Conservation (phyloP, 371 early-diverging fungal species). For the Lichtheimia hyalospora region DNA sequence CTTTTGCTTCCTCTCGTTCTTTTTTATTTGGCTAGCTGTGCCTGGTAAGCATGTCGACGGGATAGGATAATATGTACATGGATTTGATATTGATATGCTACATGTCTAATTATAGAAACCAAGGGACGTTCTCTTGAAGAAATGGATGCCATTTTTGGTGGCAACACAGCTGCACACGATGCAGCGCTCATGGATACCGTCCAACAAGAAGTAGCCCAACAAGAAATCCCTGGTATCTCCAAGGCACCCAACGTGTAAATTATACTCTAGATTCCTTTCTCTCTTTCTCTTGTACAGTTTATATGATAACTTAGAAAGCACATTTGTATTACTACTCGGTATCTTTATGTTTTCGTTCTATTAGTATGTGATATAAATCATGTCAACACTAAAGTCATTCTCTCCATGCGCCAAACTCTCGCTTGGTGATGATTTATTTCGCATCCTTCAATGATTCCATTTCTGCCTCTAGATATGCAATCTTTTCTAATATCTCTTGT, state of each 20-base stretch:
- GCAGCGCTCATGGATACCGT: slow-evolving; percentile 17
- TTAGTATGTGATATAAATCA: too few species aligned
- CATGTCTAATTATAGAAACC: slow-evolving; percentile 38
- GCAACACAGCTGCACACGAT: slow-evolving; percentile 17
- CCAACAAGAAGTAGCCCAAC: slow-evolving; percentile 7
- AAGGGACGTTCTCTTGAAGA: slow-evolving; percentile 43
- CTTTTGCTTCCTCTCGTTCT: slow-evolving; percentile 28
- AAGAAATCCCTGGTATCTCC: slow-evolving; percentile 7
- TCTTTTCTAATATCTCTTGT: too few species aligned
- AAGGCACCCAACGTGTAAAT: not conserved
- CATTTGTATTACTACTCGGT: too few species aligned
- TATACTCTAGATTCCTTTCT: too few species aligned
- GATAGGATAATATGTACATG: not conserved
- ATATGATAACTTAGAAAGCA: too few species aligned
- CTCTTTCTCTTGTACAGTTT: too few species aligned
- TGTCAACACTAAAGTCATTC: too few species aligned
- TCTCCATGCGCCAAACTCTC: too few species aligned
- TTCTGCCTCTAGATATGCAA: too few species aligned
- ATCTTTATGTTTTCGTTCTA: too few species aligned
- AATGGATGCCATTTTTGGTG: slow-evolving; percentile 44
- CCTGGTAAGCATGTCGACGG: slow-evolving; percentile 6
- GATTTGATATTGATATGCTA: not conserved
- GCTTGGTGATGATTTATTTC: too few species aligned
- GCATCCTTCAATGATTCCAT: too few species aligned
- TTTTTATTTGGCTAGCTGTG: slow-evolving; percentile 21